phyloP scores from a whole-genome alignment of 192 early-diverging fungal species.

The Thamnidium elegans region DNA sequence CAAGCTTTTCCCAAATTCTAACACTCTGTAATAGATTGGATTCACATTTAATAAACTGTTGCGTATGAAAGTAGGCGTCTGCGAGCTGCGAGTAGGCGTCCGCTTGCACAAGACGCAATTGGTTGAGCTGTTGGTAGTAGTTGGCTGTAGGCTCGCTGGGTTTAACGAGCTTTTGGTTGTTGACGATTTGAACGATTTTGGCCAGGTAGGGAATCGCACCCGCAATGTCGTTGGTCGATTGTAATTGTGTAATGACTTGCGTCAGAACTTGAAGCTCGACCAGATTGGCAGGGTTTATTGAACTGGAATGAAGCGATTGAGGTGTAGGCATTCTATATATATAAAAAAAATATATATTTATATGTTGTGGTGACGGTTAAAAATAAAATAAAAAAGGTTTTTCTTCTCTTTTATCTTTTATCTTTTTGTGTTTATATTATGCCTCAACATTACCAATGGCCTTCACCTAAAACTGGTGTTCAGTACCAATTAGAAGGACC shows the following conservation, averaged over 20 bases:
- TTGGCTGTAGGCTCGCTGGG: background rate
- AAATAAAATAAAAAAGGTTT: background rate
- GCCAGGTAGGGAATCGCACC: constrained; percentile 24
- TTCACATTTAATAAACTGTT: constrained; percentile 15
- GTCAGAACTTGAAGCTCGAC: constrained; percentile 14
- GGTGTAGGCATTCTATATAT: background rate
- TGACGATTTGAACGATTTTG: constrained; percentile 25
- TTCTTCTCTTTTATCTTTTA: background rate
- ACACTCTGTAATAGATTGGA: constrained; percentile 4
- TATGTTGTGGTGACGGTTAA: background rate
- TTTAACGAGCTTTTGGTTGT: constrained; percentile 18
- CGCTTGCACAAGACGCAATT: constrained; percentile 12
- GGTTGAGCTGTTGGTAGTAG: background rate
- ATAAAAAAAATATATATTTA: too few species aligned
- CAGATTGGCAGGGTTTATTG: constrained; percentile 10
- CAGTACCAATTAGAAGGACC: background rate
- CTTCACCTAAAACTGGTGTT: background rate
- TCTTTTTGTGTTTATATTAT: background rate
- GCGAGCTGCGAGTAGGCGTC: constrained; percentile 22
- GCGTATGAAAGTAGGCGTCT: constrained; percentile 14
- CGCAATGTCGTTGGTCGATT: constrained; percentile 11
- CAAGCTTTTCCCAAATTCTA: constrained; percentile 20
- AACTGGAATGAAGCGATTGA: constrained; percentile 1
- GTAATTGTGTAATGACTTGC: constrained; percentile 10
- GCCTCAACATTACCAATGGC: too few species aligned